These are phyloP conservation scores for Yamadazyma dushanensis DNA, from an alignment of 1,139 yeast genomes.

Conservation along the genomic window DNA sequence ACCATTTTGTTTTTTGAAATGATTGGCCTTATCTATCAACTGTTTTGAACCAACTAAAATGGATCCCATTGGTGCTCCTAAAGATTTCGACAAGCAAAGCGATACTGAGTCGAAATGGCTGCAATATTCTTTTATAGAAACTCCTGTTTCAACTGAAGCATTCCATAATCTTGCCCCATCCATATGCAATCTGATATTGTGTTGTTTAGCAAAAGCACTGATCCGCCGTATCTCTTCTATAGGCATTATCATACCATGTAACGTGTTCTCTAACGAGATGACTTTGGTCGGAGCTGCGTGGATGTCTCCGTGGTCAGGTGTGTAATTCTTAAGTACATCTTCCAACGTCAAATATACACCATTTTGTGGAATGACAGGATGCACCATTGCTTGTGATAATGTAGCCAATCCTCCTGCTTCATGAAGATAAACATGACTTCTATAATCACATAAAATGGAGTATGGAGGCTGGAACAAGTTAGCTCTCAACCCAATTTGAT, in stretches of 20 bases:
- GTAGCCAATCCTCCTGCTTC: slow-evolving; percentile 51
- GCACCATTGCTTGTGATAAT: slow-evolving; percentile 47
- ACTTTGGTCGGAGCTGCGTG: slow-evolving; percentile 89
- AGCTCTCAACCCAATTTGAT: slow-evolving; percentile 43
- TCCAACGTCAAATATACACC: slow-evolving; percentile 40
- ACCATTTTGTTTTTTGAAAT: slow-evolving; percentile 90
- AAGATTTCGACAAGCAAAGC: slow-evolving; percentile 82
- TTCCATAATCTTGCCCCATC: slow-evolving; percentile 98
- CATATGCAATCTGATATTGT: slow-evolving; percentile 70
- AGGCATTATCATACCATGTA: slow-evolving; percentile 83
- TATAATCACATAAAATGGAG: slow-evolving; percentile 40
- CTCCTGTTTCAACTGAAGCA: slow-evolving; percentile 75
- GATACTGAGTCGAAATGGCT: slow-evolving; percentile 84
- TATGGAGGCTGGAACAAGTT: slow-evolving; percentile 48
- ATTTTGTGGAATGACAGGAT: slow-evolving; percentile 39
- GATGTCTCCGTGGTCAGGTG: slow-evolving; percentile 72
- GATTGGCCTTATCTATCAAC: slow-evolving; percentile 72
- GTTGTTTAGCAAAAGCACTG: slow-evolving; percentile 65
- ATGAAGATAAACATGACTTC: slow-evolving; percentile 40
- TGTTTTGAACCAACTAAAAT: slow-evolving; percentile 69
- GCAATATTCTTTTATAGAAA: slow-evolving; percentile 71
- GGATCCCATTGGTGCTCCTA: slow-evolving; percentile 95
- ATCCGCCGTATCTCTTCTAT: slow-evolving; percentile 76
- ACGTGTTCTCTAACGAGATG: slow-evolving; percentile 82
- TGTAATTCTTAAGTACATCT: slow-evolving; percentile 35